Evolutionary conservation across 257 asterid genomes (phyloP).

Genomic region (Thymus quinquecostatus): DNA sequence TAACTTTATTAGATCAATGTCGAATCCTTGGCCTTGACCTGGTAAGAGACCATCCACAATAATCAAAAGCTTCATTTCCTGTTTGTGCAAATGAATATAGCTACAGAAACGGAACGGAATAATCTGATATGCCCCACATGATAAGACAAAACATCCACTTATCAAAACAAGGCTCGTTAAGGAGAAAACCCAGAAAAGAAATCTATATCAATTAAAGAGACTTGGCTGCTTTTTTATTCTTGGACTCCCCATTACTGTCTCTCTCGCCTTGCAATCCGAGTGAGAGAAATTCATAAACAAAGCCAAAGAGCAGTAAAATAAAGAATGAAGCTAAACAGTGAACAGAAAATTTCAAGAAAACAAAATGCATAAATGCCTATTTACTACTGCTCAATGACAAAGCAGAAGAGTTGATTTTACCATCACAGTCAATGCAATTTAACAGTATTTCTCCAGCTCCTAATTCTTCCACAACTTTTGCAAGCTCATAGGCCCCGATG

Average conservation of each 20-base stretch:
- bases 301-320: neutral
- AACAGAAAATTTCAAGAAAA: neutral
- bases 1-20: conserved; percentile 75
- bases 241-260: neutral
- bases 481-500: conserved; percentile 97
- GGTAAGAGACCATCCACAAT: conserved; percentile 31
- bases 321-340: neutral
- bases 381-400: neutral
- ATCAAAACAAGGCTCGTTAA: neutral
- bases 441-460: conserved; percentile 98
- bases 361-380: neutral
- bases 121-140: neutral
- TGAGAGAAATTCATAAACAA: neutral
- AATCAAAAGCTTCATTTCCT: conserved; percentile 5
- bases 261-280: neutral
- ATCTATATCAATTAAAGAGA: neutral
- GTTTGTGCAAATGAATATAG: neutral
- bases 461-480: conserved; percentile 92
- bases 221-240: neutral
- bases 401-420: conserved; percentile 43
- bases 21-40: conserved; percentile 98
- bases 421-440: conserved; percentile 96
- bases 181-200: neutral
- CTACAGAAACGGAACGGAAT: neutral
- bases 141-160: neutral